Percentiles rank a stretch among this genome's conserved stretches.
Evolutionary conservation across 106 monocot genomes (phyloP).

Genomic region (Agapanthus africanus): DNA sequence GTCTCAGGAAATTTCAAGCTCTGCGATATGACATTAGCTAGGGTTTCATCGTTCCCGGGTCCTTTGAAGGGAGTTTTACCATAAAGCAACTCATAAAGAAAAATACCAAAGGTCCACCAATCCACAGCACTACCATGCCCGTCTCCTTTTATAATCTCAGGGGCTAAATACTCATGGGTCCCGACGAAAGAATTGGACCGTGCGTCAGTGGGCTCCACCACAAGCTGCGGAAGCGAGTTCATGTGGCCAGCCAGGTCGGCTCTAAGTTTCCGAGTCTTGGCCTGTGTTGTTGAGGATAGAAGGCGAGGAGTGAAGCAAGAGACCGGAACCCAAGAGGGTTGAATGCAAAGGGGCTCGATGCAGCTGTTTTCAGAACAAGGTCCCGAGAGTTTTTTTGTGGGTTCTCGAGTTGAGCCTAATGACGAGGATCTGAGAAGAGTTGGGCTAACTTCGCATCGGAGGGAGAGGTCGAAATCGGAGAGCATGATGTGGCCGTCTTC

Average conservation of each 20-base stretch:
- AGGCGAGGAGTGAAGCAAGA: conserved; percentile 77
- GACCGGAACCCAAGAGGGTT: conserved; percentile 46
- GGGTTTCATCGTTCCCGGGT: conserved; percentile 54
- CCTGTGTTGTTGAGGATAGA: conserved; percentile 23
- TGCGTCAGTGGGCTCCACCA: conserved; percentile 60
- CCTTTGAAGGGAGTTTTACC: conserved; percentile 71
- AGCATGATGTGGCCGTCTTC: no score
- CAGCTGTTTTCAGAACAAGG: conserved; percentile 63
- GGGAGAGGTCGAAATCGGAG: no score
- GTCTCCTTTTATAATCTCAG: conserved; percentile 72
- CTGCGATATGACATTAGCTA: conserved; percentile 51
- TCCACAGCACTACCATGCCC: conserved; percentile 72
- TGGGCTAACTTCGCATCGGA: conserved; percentile 54
- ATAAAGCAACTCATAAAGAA: conserved; percentile 54
- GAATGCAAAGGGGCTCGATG: conserved; percentile 64
- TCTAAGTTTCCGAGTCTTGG: conserved; percentile 21
- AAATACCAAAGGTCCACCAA: conserved; percentile 80
- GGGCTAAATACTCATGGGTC: conserved; percentile 70
- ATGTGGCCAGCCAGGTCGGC: conserved; percentile 16
- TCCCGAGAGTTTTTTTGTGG: conserved; percentile 36
- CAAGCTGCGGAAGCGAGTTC: conserved; percentile 51
- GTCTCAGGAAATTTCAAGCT: conserved; percentile 54
- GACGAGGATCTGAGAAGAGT: conserved; percentile 48
- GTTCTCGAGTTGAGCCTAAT: conserved; percentile 28
- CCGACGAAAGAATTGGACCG: conserved; percentile 71